These are phyloP conservation scores for Colletotrichum sp. DNA, from an alignment of 2,329 filamentous ascomycete species.

Conservation along the genomic window DNA sequence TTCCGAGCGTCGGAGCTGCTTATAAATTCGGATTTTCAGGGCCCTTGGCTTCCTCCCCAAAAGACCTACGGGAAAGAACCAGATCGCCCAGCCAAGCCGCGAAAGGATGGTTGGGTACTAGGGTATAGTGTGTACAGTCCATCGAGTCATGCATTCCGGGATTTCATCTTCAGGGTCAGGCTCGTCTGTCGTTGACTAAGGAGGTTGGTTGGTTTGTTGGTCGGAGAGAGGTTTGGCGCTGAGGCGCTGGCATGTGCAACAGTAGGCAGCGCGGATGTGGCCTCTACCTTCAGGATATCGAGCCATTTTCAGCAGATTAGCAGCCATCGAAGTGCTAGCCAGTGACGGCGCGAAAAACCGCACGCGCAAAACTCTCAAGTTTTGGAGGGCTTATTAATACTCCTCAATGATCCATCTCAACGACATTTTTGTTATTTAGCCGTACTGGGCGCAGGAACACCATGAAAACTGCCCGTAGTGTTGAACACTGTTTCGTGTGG, in stretches of 20 bases:
- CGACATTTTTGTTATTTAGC: background rate
- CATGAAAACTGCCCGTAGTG: background rate
- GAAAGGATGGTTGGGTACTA: background rate
- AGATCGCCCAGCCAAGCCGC: background rate
- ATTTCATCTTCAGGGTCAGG: background rate
- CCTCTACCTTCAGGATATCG: background rate
- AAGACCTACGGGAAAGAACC: background rate
- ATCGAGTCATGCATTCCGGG: constrained; percentile 15
- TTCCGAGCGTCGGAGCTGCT: constrained; percentile 18
- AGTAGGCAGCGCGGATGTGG: background rate
- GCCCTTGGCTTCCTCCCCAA: background rate
- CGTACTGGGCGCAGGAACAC: background rate
- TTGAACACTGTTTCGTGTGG: background rate
- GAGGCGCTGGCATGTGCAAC: background rate
- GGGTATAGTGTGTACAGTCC: background rate
- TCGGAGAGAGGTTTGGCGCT: background rate
- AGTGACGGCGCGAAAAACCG: background rate
- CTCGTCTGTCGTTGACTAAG: background rate
- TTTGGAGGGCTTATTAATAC: background rate
- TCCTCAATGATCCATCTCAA: background rate
- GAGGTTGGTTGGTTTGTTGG: background rate
- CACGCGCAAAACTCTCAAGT: background rate
- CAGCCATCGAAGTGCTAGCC: background rate
- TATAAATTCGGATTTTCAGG: constrained; percentile 11
- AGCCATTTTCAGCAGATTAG: background rate